Base-by-base conservation (phyloP, 148 eudicot species). In the Tetragonia tetragonoides region DNA sequence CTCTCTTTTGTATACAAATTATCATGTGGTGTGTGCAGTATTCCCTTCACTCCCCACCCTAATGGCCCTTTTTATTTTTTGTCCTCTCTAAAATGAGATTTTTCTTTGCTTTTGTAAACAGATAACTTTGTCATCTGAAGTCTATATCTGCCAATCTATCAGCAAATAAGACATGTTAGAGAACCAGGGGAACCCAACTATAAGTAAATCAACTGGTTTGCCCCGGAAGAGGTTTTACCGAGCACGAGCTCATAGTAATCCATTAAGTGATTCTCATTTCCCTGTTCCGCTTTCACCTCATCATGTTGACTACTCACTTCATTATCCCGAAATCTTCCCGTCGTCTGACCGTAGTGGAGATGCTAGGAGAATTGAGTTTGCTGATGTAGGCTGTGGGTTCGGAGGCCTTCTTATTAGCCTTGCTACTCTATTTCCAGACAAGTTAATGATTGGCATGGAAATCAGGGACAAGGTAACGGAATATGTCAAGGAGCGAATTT, bases 381-480 rank as follows among this genome's bases (percentile, higher is more conserved):
- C 98, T 1, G 98, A 95, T 62, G 79, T 95, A 12, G 98, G 97
- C 15, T 95, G 98, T 87, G 98, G 97, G 42, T 95, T 95, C 74
- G 98, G 98, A 71, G 98, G 96, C 41, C 96, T 92, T 71, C 83
- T 92, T 14, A 92, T 95, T 47, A 91, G 89, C 74, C 92, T 92
- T 37, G 67, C 97, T 21, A 89, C 94, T 41, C 85, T 92, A 51
- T 95, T 88, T 74, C 98, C 97, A 3, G 89, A 89, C 6, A 89
- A 84, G 54, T 82, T 95, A 46, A 92, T 95, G 99, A 90, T 95
- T 4, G 99, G 97, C n/a, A 95, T 95, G 99, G 99, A 95, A 73
- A 84, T 95, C 72, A 81, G 99, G 57, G 99, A 95, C 71, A 95
- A 95, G 80, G 99, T 91, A 71, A 91, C 93, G 2, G 98, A 95